A percentile compares a stretch with the other conserved stretches of the same genome.
These are phyloP conservation scores for Aspergillus luchuensis DNA, from an alignment of 2,329 filamentous ascomycete genomes.

Conservation along the genomic window DNA sequence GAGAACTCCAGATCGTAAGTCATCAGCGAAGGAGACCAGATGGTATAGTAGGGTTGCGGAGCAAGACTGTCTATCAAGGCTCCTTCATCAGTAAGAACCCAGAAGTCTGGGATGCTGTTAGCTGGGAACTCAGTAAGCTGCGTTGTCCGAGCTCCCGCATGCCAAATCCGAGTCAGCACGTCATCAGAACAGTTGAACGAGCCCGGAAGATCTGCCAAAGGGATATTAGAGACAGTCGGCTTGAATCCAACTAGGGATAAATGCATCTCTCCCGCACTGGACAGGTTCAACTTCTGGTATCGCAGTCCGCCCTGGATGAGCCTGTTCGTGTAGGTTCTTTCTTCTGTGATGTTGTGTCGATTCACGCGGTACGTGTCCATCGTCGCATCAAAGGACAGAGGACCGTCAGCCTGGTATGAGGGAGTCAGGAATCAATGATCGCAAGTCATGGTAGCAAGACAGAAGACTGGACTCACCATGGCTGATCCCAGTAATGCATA, in stretches of 20 bases:
- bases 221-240: slow-evolving; percentile 22
- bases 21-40: slow-evolving; percentile 10
- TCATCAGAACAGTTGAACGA: slow-evolving; percentile 19
- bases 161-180: slow-evolving; percentile 16
- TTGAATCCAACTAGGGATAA: slow-evolving; percentile 33
- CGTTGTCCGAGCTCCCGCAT: slow-evolving; percentile 16
- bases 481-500: slow-evolving; percentile 9
- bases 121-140: slow-evolving; percentile 19
- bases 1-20: slow-evolving; percentile 12
- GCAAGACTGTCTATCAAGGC: slow-evolving; percentile 17
- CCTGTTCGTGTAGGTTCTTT: slow-evolving; percentile 30
- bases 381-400: slow-evolving; percentile 37
- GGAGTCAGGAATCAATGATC: rapidly evolving
- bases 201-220: slow-evolving; percentile 11
- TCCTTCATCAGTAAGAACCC: slow-evolving; percentile 18
- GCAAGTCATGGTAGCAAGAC: neutral
- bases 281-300: slow-evolving; percentile 43
- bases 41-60: slow-evolving; percentile 13
- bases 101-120: slow-evolving; percentile 14
- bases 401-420: slow-evolving; percentile 24
- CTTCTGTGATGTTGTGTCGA: slow-evolving; percentile 35
- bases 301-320: slow-evolving; percentile 42
- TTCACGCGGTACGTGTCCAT: slow-evolving; percentile 44
- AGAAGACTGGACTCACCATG: slow-evolving; percentile 10
- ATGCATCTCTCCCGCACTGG: slow-evolving; percentile 30